Percentiles rank a stretch among this genome's conserved stretches.
Conservation (phyloP, 208 protist genomes). For the Trypanosoma conorhini region DNA sequence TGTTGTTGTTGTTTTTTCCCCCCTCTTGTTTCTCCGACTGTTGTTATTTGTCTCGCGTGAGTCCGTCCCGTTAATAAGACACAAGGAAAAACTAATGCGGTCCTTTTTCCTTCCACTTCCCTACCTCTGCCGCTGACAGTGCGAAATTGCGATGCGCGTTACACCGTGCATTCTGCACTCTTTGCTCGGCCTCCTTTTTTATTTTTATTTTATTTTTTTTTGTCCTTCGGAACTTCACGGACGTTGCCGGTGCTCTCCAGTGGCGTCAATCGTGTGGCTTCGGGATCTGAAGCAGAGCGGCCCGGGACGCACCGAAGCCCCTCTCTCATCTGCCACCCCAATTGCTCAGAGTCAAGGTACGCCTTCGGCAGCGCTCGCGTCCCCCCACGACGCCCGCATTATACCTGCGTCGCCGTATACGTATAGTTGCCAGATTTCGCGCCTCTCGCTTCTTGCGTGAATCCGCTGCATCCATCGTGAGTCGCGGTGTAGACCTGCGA, state of each 20-base stretch:
- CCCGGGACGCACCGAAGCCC: not conserved
- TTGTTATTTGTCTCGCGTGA: not conserved
- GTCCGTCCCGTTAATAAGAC: not conserved
- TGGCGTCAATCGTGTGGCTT: not conserved
- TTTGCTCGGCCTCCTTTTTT: not conserved
- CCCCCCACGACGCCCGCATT: too few relatives aligned
- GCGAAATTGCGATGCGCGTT: not conserved
- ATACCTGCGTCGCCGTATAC: not conserved
- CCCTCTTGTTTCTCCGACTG: not conserved
- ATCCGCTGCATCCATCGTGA: slow-evolving; percentile 1
- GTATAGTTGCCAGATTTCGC: not conserved
- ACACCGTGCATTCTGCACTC: not conserved
- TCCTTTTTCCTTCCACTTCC: not conserved
- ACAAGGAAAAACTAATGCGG: not conserved
- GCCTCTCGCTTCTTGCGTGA: not conserved
- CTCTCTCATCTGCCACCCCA: not conserved
- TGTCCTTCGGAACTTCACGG: not conserved
- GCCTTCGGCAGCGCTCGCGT: slow-evolving; percentile 4
- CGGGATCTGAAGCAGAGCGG: not conserved
- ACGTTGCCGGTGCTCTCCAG: not conserved
- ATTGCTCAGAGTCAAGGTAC: not conserved
- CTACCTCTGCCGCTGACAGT: not conserved
- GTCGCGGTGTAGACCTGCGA: slow-evolving; percentile 9
- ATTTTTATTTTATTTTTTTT: slow-evolving; percentile 19
- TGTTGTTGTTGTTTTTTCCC: slow-evolving; percentile 15